Conservation (phyloP, 2,329 filamentous ascomycete genomes). For the Nannizziopsis arthrosporioides region DNA sequence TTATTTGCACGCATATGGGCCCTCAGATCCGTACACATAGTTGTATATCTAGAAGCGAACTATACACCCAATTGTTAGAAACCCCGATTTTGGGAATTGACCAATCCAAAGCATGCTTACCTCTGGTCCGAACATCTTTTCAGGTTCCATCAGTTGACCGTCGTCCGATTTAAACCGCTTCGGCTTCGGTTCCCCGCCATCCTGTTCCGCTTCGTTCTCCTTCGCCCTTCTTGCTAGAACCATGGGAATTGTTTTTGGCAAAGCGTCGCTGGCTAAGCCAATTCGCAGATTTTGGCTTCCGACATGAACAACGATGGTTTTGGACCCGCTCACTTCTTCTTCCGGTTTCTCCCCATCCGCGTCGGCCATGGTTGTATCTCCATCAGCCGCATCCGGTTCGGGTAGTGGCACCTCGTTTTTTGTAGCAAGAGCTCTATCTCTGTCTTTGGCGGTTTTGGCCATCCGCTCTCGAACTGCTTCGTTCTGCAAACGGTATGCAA, state of each 20-base stretch:
- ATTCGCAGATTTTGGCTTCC: slow-evolving; percentile 93
- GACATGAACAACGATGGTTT: slow-evolving; percentile 87
- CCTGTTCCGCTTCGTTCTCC: slow-evolving; percentile 71
- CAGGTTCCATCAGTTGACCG: slow-evolving; percentile 41
- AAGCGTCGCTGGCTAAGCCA: slow-evolving; percentile 85
- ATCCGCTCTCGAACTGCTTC: slow-evolving; percentile 77
- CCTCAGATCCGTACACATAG: slow-evolving; percentile 78
- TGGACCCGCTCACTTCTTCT: slow-evolving; percentile 61
- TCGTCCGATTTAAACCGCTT: slow-evolving; percentile 52
- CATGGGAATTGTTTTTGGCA: slow-evolving; percentile 92
- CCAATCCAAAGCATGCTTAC: slow-evolving; percentile 38
- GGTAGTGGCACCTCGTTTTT: slow-evolving; percentile 54
- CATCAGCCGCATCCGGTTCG: slow-evolving; percentile 30
- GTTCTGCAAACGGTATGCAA: slow-evolving; percentile 75
- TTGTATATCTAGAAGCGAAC: slow-evolving; percentile 57
- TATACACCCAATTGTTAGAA: slow-evolving; percentile 19
- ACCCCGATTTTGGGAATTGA: not conserved
- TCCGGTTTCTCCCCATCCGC: slow-evolving; percentile 42
- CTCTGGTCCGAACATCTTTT: slow-evolving; percentile 82
- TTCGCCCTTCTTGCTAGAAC: slow-evolving; percentile 69
- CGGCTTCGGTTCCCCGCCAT: slow-evolving; percentile 65
- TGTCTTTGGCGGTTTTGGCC: slow-evolving; percentile 75
- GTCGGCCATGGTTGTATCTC: slow-evolving; percentile 47
- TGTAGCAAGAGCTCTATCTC: slow-evolving; percentile 69
- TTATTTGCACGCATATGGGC: slow-evolving; percentile 86